Evolutionary conservation across 2,329 filamentous ascomycete genomes (phyloP), one percentile per base, ranked within the genome.

Genomic region (Cladosporium colombiae): DNA sequence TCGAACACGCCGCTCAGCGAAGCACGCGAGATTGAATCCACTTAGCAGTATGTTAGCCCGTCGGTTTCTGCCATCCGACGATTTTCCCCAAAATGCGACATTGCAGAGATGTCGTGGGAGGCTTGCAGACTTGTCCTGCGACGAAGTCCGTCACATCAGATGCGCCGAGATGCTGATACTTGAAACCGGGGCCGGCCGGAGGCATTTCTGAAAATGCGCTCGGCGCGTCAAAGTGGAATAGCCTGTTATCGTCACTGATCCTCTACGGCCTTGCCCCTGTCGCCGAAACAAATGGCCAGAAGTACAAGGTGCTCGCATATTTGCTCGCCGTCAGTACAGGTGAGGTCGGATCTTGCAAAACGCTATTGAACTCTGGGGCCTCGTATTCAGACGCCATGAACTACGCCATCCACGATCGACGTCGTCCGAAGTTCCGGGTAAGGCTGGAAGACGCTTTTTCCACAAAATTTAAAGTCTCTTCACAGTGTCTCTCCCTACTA

Each of bases 1-100:
- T 52, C 59, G 35, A 25, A 31, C 33, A 55, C 52, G 52, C 52
- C 52, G 29, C 27, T 55, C 52, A 55, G n/a, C 16, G 11, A 8
- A 33, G 29, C 52, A 55, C 52, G 52, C 52, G 52, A 55, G 52
- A 55, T 33, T 55, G 52, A 55, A 55, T 29, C 52, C 52, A 33
- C 52, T 10, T 21, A n/a, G 52, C 25, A 46, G 40, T 5, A n/a
- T 10, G 7, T 21, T 46, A n/a, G 52, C 52, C 8, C 52, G 14
- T 55, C 52, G 52, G 52, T 55, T 55, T 55, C 18, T 55, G 29
- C 52, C 52, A 31, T 33, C 52, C 52, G 52, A 55, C 52, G 52
- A 33, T 33, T 55, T 7, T 33, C 27, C 27, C 52, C 52, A 18
- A 33, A 55, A 55, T 13, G 27, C 27, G 52, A 33, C 52, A 55